Base-by-base conservation (phyloP, 768 basidiomycete species). In the Podaxis rugospora region DNA sequence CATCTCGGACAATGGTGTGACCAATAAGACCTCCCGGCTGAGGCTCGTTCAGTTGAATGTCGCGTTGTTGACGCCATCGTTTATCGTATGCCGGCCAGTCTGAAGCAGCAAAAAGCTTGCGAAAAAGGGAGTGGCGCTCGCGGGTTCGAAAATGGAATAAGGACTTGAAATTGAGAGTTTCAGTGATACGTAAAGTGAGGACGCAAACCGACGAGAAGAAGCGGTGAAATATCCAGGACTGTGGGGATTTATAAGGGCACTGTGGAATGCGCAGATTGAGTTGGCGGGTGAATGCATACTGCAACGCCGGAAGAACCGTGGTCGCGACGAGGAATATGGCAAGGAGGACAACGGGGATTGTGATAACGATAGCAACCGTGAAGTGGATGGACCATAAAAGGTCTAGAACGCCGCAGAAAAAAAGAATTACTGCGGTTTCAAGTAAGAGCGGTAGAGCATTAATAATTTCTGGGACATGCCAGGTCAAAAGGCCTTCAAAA, bases 211-310 rank as follows among this genome's bases (percentile, higher is more conserved):
- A 42, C 14, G 64, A 63, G 21, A 49, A 51, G 16, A 58, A 6
- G 14, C 54, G 61, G 21, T 62, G 58, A 54, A 69, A 70, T 4
- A 65, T 57, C 70, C 71, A 70, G 2, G 70, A 63, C 50, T 71
- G 70, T 0, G 69, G 67, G 4, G 71, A 72, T 61, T 71, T 72
- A 62, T 67, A 71, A 10, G 70, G 66, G 53, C 70, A 71, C 42
- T 64, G 68, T 14, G 65, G 46, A n/a, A 54, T 59, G 5, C 42
- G 51, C 11, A 58, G 35, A 25, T 49, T 42, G 28, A 39, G 28
- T 25, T 54, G 55, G 4, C 39, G 39, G 0, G 50, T 27, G 21
- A 56, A 44, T 23, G 56, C 54, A 16, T 62, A 61, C 47, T 72
- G 67, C 11, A 66, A 46, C 5, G 65, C 60, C 3, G 71, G 71